Base-by-base conservation (phyloP, 179 eudicot genomes). In the Kewa caespitosa region DNA sequence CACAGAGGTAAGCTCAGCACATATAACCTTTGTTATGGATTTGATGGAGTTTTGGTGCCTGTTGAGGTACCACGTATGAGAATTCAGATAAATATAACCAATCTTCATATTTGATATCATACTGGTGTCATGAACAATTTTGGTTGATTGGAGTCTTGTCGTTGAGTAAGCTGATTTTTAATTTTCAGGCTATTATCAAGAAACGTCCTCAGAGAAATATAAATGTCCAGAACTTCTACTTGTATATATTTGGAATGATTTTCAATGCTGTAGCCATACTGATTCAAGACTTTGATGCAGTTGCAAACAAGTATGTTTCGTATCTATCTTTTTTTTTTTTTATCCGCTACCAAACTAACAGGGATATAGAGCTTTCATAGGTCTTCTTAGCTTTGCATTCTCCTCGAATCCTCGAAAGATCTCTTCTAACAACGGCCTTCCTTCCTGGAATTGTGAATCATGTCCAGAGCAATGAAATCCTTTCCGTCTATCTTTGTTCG, bases 201-300 rank as follows among this genome's bases (percentile, higher is more conserved):
- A 96, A 85, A 81, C 94, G 99, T 46, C 99, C 99, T 80, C 91
- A 94, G 65, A 90, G 99, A 83, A 96, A 96, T 85, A 89, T 96
- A 78, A 93, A 96, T 69, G 99, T 96, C 82, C 99, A 96, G 87
- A 96, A 96, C 87, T 96, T 96, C 87, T 96, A 96, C 93, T 81
- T 96, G 74, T 96, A 96, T 59, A 89, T 96, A 64, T 96, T 93
- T 82, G 99, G 99, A 76, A 96, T 96, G 99, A 86, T 83, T 75
- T 96, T 96, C 90, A 96, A 96, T 89, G 96, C 96, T 30, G 66
- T 89, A 68, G 98, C 97, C 8, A 96, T 96, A 76, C 37, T 96
- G 74, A 66, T 86, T 76, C 99, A 96, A 85, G 99, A 96, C 87
- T 96, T 90, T 82, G 98, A 95, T 85, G 92, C 86, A 74, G 97